Evolutionary conservation across 2,329 filamentous ascomycete species (phyloP), one percentile per base, ranked within the genome.

Genomic region (Exophiala calicioides): DNA sequence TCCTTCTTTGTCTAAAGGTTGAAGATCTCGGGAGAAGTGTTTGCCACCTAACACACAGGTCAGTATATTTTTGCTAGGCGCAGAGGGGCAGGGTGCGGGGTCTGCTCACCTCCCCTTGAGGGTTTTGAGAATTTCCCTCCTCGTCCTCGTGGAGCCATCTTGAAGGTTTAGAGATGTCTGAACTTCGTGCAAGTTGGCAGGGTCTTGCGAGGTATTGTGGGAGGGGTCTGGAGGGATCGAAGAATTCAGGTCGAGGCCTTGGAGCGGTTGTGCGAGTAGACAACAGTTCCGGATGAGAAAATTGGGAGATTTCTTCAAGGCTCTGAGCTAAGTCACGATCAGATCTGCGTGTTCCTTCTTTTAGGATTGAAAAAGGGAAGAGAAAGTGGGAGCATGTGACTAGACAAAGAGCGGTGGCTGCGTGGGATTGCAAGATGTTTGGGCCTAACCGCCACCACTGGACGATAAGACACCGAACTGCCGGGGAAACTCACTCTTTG

Each of bases 51-150:
- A 18, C 20, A 18, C 32, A 20, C 20, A 46, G 19, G 40, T 44
- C 51, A 44, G 47, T 50, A 39, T 37, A 16, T 36, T 35, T 13
- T 16, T 33, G 36, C 19, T 18, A 29, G 13, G 9, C 26, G 10
- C 4, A 23, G 6, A 13, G 44, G 18, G 7, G 18, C 20, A 16
- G 35, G 42, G 23, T 26, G 27, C n/a, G 18, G 37, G 35, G 32
- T 36, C 27, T 34, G 33, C 23, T n/a, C 72, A 91, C 91, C 90
- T 78, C 91, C 91, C 72, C 91, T 81, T 60, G 88, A 90, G 59
- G 86, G 89, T 76, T 96, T 97, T 75, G 83, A 87, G 70, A 91
- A 95, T 74, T 97, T 97, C 71, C 90, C 89, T 62, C 86, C 90
- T 65, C 90, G 86, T 60, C 88, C 90, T 66, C 89, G 67, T 50